phyloP scores from a whole-genome alignment of 176 grass and related monocot species.

The Hsuehochloa calcarea region DNA sequence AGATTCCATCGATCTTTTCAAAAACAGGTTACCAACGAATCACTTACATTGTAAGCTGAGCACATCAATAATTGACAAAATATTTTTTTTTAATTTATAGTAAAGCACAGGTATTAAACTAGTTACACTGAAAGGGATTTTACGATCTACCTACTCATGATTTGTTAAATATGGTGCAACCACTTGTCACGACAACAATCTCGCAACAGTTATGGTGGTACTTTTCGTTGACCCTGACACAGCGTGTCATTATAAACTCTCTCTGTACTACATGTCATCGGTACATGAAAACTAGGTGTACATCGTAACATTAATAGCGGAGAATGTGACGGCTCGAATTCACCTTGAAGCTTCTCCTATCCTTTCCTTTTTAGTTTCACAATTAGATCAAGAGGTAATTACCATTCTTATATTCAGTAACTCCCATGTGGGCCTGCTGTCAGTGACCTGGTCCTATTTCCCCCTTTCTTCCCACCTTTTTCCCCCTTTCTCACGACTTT shows the following conservation, averaged over 20 bases:
- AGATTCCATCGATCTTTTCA: no score
- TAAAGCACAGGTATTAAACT: no score
- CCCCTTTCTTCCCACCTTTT: neutral
- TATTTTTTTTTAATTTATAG: no score
- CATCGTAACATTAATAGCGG: neutral
- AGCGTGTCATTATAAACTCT: neutral
- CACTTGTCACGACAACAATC: constrained; percentile 6
- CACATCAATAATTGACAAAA: no score
- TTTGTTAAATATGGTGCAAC: neutral
- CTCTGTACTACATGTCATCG: neutral
- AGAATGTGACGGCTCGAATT: neutral
- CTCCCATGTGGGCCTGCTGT: neutral
- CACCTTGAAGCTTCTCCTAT: neutral
- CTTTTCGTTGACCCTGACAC: neutral
- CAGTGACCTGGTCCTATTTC: neutral
- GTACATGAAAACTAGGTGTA: neutral
- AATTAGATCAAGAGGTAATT: neutral
- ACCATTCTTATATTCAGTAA: neutral
- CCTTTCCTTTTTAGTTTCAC: neutral
- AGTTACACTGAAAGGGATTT: neutral
- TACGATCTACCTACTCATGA: neutral
- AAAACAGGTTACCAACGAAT: no score
- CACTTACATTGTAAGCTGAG: no score
- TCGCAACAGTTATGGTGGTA: neutral
- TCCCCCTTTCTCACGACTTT: neutral